These are phyloP conservation scores for Musa schizocarpa DNA, from an alignment of 176 grass and related monocot species.

Conservation along the genomic window DNA sequence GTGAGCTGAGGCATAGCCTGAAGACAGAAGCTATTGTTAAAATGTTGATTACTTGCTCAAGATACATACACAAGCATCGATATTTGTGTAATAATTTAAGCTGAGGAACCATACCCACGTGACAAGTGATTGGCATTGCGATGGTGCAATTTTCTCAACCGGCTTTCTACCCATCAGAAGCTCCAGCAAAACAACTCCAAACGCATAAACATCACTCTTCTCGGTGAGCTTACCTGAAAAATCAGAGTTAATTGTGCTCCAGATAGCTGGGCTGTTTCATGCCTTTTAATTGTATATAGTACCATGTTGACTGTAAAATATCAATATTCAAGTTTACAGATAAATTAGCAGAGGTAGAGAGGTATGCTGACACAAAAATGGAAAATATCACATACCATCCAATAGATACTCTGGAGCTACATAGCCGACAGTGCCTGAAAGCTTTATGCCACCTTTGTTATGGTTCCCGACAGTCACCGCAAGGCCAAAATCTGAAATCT, in stretches of 20 bases:
- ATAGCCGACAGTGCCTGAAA: constrained; percentile 94
- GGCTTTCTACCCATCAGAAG: constrained; percentile 88
- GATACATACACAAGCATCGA: not conserved
- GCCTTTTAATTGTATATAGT: too few species aligned
- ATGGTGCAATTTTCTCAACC: constrained; percentile 76
- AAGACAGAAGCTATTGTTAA: constrained; percentile 6
- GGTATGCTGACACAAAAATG: not conserved
- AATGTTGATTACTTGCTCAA: not conserved
- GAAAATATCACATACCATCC: constrained; percentile 42
- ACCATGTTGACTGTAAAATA: not conserved
- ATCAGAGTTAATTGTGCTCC: not conserved
- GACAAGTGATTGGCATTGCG: constrained; percentile 81
- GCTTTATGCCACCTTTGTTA: constrained; percentile 57
- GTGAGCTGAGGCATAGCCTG: constrained; percentile 97
- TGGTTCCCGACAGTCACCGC: constrained; percentile 54
- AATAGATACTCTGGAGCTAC: constrained; percentile 91
- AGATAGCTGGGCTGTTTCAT: not conserved
- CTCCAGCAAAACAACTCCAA: constrained; percentile 87
- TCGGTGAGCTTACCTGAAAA: constrained; percentile 89
- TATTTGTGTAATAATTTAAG: not conserved
- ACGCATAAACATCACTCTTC: constrained; percentile 95
- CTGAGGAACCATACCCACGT: constrained; percentile 55
- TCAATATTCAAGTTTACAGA: not conserved
- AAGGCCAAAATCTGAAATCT: constrained; percentile 99
- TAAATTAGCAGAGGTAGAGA: not conserved